These are phyloP conservation scores for Trypanosoma brucei DNA, from an alignment of 208 protist species.

Conservation along the genomic window DNA sequence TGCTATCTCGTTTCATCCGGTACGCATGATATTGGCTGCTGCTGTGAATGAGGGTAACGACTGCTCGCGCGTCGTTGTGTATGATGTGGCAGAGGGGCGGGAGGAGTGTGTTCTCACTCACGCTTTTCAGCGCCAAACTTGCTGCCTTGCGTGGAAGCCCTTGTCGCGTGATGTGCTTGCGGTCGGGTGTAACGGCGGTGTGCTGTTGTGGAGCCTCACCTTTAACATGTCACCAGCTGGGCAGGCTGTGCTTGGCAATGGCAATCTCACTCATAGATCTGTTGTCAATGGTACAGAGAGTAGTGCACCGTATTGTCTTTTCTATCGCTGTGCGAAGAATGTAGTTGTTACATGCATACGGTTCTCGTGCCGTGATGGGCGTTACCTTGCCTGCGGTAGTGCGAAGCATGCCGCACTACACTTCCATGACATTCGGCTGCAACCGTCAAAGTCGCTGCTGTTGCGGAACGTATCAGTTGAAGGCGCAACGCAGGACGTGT, in stretches of 20 bases:
- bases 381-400: constrained; percentile 61
- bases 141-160: constrained; percentile 71
- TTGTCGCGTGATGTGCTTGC: constrained; percentile 53
- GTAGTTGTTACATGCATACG: constrained; percentile 39
- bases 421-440: constrained; percentile 50
- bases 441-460: constrained; percentile 18
- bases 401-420: constrained; percentile 35
- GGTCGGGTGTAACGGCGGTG: constrained; percentile 70
- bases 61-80: constrained; percentile 49
- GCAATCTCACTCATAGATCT: not conserved
- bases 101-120: constrained; percentile 55
- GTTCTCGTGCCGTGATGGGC: constrained; percentile 48
- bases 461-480: constrained; percentile 32
- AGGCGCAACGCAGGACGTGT: constrained; percentile 42
- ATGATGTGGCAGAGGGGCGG: constrained; percentile 38
- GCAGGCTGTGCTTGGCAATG: not conserved
- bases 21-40: constrained; percentile 51
- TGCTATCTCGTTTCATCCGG: constrained; percentile 59
- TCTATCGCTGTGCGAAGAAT: constrained; percentile 46
- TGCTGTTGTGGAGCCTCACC: constrained; percentile 65
- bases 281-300: not conserved
- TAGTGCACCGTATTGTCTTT: constrained; percentile 38
- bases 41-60: constrained; percentile 53
- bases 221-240: not conserved
- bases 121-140: constrained; percentile 59